phyloP scores from a whole-genome alignment of 768 basidiomycete species.

The Serpula lacrymans region DNA sequence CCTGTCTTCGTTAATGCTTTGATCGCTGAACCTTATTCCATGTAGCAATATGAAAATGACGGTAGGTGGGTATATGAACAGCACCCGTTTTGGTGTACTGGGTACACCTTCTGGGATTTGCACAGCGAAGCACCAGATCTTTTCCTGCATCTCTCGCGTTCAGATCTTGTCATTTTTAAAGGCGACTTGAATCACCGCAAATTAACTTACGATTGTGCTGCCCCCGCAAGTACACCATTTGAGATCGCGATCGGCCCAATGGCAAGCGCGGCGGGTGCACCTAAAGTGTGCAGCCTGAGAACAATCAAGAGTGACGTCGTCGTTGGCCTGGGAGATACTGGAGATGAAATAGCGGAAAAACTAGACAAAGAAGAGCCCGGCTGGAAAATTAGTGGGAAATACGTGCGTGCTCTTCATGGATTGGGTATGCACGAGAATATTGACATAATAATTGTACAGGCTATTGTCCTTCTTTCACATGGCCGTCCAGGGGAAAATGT shows the following conservation, averaged over 20 bases:
- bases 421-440: background rate
- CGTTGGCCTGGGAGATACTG: conserved; percentile 71
- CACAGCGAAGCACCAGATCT: conserved; percentile 84
- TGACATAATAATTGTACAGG: conserved; percentile 39
- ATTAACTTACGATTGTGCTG: conserved; percentile 82
- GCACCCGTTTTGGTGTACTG: conserved; percentile 95
- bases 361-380: conserved; percentile 86
- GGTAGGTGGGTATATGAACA: conserved; percentile 95
- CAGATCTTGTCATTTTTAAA: conserved; percentile 92
- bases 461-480: conserved; percentile 82
- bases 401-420: conserved; percentile 50
- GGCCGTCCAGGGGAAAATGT: conserved; percentile 89
- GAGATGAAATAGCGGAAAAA: conserved; percentile 67
- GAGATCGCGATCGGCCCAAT: conserved; percentile 89
- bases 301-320: conserved; percentile 97
- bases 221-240: conserved; percentile 84
- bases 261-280: conserved; percentile 85
- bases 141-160: conserved; percentile 86
- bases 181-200: conserved; percentile 94
- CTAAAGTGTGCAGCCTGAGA: conserved; percentile 79
- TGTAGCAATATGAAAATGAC: conserved; percentile 85
- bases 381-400: conserved; percentile 98
- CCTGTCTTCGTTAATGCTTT: conserved; percentile 1
- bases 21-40: background rate
- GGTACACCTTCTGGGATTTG: conserved; percentile 90